Percentiles rank a stretch among this genome's conserved stretches.
Evolutionary conservation across 257 asterid species (phyloP).

Genomic region (Forsythia viridissima): DNA sequence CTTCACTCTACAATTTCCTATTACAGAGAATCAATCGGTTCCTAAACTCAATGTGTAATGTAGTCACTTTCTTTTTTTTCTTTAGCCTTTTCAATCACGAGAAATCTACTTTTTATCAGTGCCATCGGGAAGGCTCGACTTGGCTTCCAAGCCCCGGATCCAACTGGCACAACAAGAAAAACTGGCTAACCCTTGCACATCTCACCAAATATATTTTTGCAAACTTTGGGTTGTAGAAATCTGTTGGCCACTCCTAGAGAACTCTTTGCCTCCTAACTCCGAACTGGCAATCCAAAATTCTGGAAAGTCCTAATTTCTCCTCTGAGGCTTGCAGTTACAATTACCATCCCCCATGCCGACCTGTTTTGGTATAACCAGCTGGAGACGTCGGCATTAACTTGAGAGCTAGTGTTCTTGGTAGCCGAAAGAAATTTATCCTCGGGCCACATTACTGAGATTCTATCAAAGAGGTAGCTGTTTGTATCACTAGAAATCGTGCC

Average conservation of each 20-base stretch:
- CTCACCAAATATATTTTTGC: constrained; percentile 47
- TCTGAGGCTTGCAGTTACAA: constrained; percentile 84
- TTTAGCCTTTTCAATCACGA: constrained; percentile 19
- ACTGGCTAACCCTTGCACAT: constrained; percentile 49
- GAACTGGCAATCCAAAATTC: constrained; percentile 85
- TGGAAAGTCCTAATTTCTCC: constrained; percentile 92
- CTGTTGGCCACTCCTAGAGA: neutral
- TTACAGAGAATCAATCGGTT: constrained; percentile 52
- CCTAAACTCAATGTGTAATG: constrained; percentile 34
- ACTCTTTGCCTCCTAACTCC: constrained; percentile 37
- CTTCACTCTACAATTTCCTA: constrained; percentile 72
- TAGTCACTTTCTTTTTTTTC: constrained; percentile 12
- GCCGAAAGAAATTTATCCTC: constrained; percentile 77
- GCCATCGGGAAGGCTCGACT: constrained; percentile 24
- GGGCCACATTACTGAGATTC: constrained; percentile 73
- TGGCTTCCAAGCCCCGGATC: constrained; percentile 13
- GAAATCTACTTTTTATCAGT: constrained; percentile 16
- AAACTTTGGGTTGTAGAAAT: constrained; percentile 10
- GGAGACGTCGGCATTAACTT: constrained; percentile 59
- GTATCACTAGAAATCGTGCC: constrained; percentile 56
- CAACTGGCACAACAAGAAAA: constrained; percentile 29
- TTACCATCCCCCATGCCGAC: constrained; percentile 91
- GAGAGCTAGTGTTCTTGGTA: constrained; percentile 62
- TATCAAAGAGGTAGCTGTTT: constrained; percentile 69
- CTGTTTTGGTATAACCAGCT: constrained; percentile 53